Conservation (phyloP, 176 grass and related monocot genomes). For the Aechmea fasciata region DNA sequence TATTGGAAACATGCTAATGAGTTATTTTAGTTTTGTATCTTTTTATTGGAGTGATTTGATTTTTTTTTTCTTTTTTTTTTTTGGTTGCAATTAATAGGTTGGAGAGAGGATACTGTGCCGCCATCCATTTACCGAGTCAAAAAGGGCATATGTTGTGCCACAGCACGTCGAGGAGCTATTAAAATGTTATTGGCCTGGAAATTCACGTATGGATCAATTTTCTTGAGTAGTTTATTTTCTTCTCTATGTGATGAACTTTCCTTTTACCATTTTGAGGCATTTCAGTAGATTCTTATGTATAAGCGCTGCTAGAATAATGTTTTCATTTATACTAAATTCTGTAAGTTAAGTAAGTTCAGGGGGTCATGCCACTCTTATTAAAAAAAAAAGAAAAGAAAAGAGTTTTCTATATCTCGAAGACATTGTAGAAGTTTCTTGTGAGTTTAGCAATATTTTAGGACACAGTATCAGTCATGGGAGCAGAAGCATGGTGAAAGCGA, state of each 20-base stretch:
- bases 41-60: slow-evolving; percentile 4
- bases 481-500: no score
- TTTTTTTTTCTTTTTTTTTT: slow-evolving; percentile 11
- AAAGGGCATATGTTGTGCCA: slow-evolving; percentile 86
- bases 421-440: no score
- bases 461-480: no score
- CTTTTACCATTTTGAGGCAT: no score
- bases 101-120: slow-evolving; percentile 92
- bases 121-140: slow-evolving; percentile 90
- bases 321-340: no score
- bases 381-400: no score
- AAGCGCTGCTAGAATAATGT: no score
- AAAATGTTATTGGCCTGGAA: slow-evolving; percentile 86
- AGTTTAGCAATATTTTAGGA: no score
- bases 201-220: slow-evolving; percentile 41
- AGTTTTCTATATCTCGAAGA: no score
- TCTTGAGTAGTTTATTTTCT: neutral
- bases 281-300: no score
- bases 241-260: neutral
- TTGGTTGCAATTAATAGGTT: slow-evolving; percentile 33
- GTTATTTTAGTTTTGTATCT: slow-evolving; percentile 1
- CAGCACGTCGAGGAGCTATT: slow-evolving; percentile 80
- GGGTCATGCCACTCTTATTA: neutral
- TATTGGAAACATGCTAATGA: no score
- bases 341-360: no score